Evolutionary conservation across 345 rosid species (phyloP), one percentile per base, ranked within the genome.

Genomic region (Eucalyptus tenuipes): DNA sequence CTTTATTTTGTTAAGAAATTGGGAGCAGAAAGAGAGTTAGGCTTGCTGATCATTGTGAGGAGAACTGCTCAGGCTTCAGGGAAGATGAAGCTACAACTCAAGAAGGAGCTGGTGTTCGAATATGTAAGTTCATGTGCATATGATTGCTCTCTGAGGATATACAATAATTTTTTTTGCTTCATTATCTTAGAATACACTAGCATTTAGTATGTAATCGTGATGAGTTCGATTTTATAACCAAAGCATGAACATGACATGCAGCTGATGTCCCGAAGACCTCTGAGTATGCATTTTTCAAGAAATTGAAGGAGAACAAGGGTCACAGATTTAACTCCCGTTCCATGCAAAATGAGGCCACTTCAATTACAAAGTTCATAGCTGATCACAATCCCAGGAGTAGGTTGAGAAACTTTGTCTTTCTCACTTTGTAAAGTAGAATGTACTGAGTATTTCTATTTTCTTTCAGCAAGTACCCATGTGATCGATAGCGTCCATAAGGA

Each of bases 231-330:
- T 14, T 75, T 40, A 75, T 75, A 75, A 75, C 84, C 27, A 75
- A 75, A 10, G 84, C 71, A 2, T 88, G 86, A 85, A 42, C 15
- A 48, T 86, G 44, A 47, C 85, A 33, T 86, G 93, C 94, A 95
- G 98, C 92, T 86, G 86, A 88, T 91, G 93, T 91, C 61, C 94
- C 99, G 15, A 96, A 95, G 90, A 96, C 97, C 85, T 94, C 98
- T 7, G 97, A 97, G 92, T 95, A 90, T 87, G 97, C 98, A 29
- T 96, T 93, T 91, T 96, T 96, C 86, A 94, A 94, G 90, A 95
- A 95, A 90, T 87, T 96, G 45, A 95, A 95, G 92, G 94, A 92
- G 44, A 86, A 87, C 61, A 91, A 92, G 22, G 90, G 88, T 86
- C 91, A 66, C 50, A 89, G 64, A 45, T 88, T 89, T 87, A 88